These are phyloP conservation scores for Nannochloropsis gaditana DNA, from an alignment of 108 stramenopile species.

Conservation along the genomic window DNA sequence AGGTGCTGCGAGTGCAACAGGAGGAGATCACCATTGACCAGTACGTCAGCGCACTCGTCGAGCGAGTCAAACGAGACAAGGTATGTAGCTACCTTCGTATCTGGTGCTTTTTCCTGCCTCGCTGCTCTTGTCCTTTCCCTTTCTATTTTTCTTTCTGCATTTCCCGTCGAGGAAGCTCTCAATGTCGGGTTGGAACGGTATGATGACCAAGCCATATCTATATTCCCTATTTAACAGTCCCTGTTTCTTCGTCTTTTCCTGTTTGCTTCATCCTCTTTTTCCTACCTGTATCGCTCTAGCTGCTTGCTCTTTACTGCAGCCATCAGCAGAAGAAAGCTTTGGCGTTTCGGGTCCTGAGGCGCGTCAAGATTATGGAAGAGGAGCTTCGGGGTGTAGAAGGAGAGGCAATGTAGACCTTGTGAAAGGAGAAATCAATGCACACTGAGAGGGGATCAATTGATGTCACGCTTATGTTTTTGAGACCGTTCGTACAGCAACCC, in stretches of 20 bases:
- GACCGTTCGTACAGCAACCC: rapidly evolving
- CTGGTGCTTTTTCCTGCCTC: not conserved
- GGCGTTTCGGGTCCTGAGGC: not conserved
- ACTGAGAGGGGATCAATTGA: too few relatives aligned
- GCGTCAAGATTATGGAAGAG: not conserved
- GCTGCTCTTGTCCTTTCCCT: not conserved
- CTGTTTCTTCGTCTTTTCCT: not conserved
- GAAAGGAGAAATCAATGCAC: not conserved
- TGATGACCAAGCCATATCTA: too few relatives aligned
- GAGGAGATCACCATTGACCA: not conserved
- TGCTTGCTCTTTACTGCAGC: not conserved
- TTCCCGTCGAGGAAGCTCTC: not conserved
- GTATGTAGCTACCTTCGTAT: not conserved
- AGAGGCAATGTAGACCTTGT: not conserved
- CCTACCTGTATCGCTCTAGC: not conserved
- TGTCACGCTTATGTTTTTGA: too few relatives aligned
- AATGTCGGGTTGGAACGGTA: too few relatives aligned
- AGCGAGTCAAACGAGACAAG: not conserved
- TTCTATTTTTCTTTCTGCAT: not conserved
- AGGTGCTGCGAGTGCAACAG: constrained; percentile 4
- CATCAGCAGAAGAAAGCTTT: not conserved
- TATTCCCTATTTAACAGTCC: too few relatives aligned
- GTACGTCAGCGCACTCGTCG: not conserved
- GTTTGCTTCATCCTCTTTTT: not conserved
- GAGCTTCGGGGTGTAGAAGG: not conserved